Evolutionary conservation across 495 filamentous ascomycete genomes (phyloP).

Genomic region (Aspergillus nanangensis): DNA sequence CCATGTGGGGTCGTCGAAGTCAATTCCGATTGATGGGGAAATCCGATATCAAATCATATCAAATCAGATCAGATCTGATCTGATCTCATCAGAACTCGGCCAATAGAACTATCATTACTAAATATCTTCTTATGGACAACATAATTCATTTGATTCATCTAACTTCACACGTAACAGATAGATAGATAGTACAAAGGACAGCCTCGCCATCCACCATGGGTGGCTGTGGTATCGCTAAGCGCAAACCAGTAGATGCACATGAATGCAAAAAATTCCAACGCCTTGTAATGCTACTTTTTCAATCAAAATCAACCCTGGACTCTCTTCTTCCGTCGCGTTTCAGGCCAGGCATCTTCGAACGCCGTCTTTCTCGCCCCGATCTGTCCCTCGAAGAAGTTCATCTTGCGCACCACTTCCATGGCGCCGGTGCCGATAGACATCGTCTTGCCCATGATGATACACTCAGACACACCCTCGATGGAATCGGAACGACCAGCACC

Average conservation of each 20-base stretch:
- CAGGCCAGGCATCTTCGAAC: slow-evolving; percentile 82
- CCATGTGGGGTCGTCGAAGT: too few relatives aligned
- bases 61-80: too few relatives aligned
- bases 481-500: slow-evolving; percentile 81
- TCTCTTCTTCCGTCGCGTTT: slow-evolving; percentile 20
- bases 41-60: too few relatives aligned
- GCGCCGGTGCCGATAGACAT: slow-evolving; percentile 88
- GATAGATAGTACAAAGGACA: not conserved
- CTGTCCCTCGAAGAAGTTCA: slow-evolving; percentile 64
- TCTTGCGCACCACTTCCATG: slow-evolving; percentile 75
- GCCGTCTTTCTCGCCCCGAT: slow-evolving; percentile 58
- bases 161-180: not conserved
- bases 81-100: too few relatives aligned
- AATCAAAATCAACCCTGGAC: slow-evolving; percentile 11
- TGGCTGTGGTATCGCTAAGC: not conserved
- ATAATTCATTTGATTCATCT: not conserved
- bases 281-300: slow-evolving; percentile 7
- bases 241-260: not conserved
- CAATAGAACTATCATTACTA: too few relatives aligned
- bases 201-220: not conserved
- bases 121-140: too few relatives aligned
- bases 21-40: too few relatives aligned
- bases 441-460: slow-evolving; percentile 96
- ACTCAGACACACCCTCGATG: slow-evolving; percentile 91
- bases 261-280: slow-evolving; percentile 1